Evolutionary conservation across 2,329 filamentous ascomycete species (phyloP), one percentile per base, ranked within the genome.

Genomic region (Pseudocercospora fuligena): DNA sequence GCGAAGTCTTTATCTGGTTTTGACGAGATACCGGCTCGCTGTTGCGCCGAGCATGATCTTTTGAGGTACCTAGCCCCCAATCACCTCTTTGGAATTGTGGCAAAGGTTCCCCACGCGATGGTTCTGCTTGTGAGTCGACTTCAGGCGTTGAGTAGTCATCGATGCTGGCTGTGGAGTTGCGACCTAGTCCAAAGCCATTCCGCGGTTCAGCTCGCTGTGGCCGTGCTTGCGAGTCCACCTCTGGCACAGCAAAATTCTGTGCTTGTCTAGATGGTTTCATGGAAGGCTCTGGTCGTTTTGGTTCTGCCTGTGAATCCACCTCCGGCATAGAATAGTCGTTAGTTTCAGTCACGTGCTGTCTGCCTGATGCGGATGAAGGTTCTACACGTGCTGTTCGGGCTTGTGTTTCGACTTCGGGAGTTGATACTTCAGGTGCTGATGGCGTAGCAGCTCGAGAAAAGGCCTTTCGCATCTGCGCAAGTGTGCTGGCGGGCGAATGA

Each of bases 401-500:
- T 21, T 36, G 56, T 40, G 31, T 58, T 19, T 58, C 33, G 9
- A 58, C 31, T 40, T 58, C 56, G 11, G 31, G 56, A 11, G 23
- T 58, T 16, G 19, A 43, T 19, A 33, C 27, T 40, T 36, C 29
- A 23, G 56, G 1, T 25, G 27, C 31, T 21, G 31, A 12, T 23
- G 56, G 29, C 43, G 56, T 19, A 16, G 27, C 56, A 58, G 29
- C 29, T 36, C 56, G 56, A 58, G n/a, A 1, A 19, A 36, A 36
- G 14, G 56, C 33, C 19, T 58, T 58, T 23, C 31, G 56, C 16
- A 43, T 23, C 56, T 58, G 56, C n/a, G n/a, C 8, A 21, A 58
- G 29, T 21, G 56, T 58, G 23, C 56, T 58, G 33, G 29, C 31
- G 36, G 56, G 56, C 31, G 56, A 58, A 27, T 58, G 56, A 11